Conservation (phyloP, 805 yeast species). For the Sugiyamaella mastotermitis region DNA sequence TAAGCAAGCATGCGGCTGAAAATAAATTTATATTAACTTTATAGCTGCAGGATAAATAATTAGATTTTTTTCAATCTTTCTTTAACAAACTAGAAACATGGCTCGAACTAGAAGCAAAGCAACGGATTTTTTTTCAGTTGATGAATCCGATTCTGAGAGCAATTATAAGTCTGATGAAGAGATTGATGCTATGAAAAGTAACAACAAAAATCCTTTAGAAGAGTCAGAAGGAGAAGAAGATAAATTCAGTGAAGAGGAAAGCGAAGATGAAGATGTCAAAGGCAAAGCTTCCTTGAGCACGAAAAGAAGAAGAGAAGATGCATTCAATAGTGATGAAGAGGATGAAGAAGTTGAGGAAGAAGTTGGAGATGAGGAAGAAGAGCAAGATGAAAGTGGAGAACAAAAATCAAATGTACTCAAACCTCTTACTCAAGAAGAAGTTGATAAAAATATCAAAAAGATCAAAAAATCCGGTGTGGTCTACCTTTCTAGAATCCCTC, state of each 20-base stretch:
- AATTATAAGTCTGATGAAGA: conserved; percentile 1
- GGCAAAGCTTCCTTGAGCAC: conserved; percentile 6
- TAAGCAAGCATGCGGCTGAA: no score
- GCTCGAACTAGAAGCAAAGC: conserved; percentile 11
- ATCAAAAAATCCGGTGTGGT: conserved; percentile 82
- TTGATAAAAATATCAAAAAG: conserved; percentile 35
- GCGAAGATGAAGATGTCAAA: conserved; percentile 14
- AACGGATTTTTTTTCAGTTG: conserved; percentile 7
- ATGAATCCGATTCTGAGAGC: not conserved
- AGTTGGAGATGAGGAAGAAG: conserved; percentile 17
- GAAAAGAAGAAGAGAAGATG: conserved; percentile 10
- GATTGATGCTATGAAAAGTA: conserved; percentile 3
- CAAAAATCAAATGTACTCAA: conserved; percentile 10
- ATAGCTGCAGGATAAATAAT: no score
- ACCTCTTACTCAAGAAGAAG: conserved; percentile 30
- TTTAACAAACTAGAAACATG: no score
- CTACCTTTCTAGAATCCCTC: conserved; percentile 87
- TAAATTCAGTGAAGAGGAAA: conserved; percentile 4
- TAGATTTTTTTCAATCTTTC: no score
- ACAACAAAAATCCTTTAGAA: not conserved
- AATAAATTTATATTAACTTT: no score
- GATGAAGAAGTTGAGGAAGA: conserved; percentile 14
- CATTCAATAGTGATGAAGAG: conserved; percentile 6
- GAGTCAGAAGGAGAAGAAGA: conserved; percentile 6
- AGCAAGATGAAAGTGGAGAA: conserved; percentile 5